Base-by-base conservation (phyloP, 495 filamentous ascomycete species). In the Talaromyces stipitatus region DNA sequence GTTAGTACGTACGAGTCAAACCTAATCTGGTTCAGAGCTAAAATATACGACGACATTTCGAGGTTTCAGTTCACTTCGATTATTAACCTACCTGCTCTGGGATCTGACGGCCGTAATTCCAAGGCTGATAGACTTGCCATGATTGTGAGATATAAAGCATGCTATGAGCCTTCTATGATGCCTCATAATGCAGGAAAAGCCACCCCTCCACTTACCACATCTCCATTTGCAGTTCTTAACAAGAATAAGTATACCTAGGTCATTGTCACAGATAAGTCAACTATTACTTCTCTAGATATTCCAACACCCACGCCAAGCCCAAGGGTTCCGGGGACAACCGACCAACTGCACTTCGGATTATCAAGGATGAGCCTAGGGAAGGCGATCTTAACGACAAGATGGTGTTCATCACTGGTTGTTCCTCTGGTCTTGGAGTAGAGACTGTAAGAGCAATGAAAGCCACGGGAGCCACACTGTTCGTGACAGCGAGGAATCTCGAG, bases 381-480 rank as follows among this genome's bases (percentile, higher is more conserved):
- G 68, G 67, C 20, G 69, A 66, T 14, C 55, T 77, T 10, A 54
- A 38, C 1, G 76, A 65, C 58, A 81, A 82, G 60, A 69, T 76
- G 24, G 64, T 80, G 30, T 47, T 82, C 28, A 65, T 82, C 41
- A 82, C 78, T 4, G 78, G 81, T 23, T 61, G 59, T 9, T 72
- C 73, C 10, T 68, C 72, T 0, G 80, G 81, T 7, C 74, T 82
- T 41, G 81, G 81, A 1, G 65, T 78, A 58, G 74, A 81, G 57
- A 80, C 74, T 0, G 76, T 70, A 11, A 63, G 69, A 20, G 77
- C 78, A 1, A 57, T 82, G 8, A 61, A 60, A 30, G 60, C 69
- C 14, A 82, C 80, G 0, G 79, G 79, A 2, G 78, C 73, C 4
- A 71, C 66, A 12, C 43, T 83, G 1, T 80, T 64, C 61, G 62